phyloP scores from a whole-genome alignment of 140 eudicot species.

The Stevia rebaudiana region DNA sequence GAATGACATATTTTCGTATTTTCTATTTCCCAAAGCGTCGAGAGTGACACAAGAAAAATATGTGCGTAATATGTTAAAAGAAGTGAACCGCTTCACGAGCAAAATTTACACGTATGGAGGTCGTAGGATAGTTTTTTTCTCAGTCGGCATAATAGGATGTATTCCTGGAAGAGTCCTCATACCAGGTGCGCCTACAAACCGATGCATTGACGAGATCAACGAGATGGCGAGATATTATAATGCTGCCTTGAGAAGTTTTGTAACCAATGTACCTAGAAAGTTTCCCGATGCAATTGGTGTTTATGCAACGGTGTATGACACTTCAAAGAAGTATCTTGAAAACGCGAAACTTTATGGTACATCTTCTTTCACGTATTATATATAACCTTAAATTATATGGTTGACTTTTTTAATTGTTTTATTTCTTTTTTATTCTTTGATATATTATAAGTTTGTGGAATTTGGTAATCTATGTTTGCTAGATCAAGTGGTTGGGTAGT shows the following conservation, averaged over 20 bases:
- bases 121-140: conserved; percentile 46
- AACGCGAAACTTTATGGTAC: conserved; percentile 46
- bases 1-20: conserved; percentile 56
- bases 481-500: no score
- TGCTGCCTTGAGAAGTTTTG: conserved; percentile 40
- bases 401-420: no score
- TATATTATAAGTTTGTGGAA: no score
- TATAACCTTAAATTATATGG: no score
- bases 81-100: conserved; percentile 34
- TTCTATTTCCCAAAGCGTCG: conserved; percentile 23
- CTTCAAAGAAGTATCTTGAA: conserved; percentile 29
- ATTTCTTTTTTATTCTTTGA: no score
- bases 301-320: conserved; percentile 40
- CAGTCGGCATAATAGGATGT: conserved; percentile 63
- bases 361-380: neutral
- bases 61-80: conserved; percentile 43
- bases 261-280: conserved; percentile 26
- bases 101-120: conserved; percentile 55
- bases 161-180: conserved; percentile 60
- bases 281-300: conserved; percentile 50
- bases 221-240: conserved; percentile 51
- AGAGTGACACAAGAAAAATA: conserved; percentile 31
- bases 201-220: conserved; percentile 44
- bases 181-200: conserved; percentile 28
- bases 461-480: no score